These are phyloP conservation scores for Podaxis carcinomalis DNA, from an alignment of 768 basidiomycete species.

Conservation along the genomic window DNA sequence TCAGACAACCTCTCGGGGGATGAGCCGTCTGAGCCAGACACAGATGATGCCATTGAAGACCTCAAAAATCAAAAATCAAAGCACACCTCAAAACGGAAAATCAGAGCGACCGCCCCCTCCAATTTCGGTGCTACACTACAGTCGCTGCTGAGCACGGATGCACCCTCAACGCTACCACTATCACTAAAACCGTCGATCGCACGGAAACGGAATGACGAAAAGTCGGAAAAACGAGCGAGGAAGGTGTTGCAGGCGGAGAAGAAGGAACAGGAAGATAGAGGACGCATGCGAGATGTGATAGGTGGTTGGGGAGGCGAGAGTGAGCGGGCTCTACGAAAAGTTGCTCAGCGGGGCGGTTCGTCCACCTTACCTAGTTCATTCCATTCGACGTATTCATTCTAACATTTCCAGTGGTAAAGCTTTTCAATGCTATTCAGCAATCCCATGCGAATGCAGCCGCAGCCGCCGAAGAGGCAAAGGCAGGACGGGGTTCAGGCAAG, in stretches of 20 bases:
- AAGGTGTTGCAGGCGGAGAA: constrained; percentile 67
- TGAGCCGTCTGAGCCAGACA: constrained; percentile 31
- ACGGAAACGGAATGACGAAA: constrained; percentile 69
- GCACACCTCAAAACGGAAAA: constrained; percentile 80
- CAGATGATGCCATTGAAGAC: constrained; percentile 61
- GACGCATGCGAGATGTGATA: constrained; percentile 64
- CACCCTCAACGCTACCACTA: constrained; percentile 66
- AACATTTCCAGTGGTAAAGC: constrained; percentile 59
- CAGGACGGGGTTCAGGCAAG: constrained; percentile 66
- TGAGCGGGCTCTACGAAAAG: constrained; percentile 75
- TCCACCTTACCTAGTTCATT: constrained; percentile 2
- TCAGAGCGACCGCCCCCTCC: constrained; percentile 69
- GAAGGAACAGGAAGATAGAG: constrained; percentile 71
- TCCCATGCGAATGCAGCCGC: constrained; percentile 57
- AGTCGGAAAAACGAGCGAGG: constrained; percentile 66
- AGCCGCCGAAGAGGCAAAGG: constrained; percentile 55
- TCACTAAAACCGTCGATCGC: constrained; percentile 76
- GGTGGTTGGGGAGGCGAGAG: constrained; percentile 88
- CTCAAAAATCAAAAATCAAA: constrained; percentile 61
- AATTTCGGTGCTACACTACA: constrained; percentile 75
- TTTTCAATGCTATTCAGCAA: constrained; percentile 85
- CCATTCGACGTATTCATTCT: not conserved
- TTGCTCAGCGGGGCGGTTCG: constrained; percentile 80
- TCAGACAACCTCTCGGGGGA: constrained; percentile 19
- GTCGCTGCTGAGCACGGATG: constrained; percentile 64